phyloP scores from a whole-genome alignment of 495 filamentous ascomycete genomes.

The Schizothecium vesticola region DNA sequence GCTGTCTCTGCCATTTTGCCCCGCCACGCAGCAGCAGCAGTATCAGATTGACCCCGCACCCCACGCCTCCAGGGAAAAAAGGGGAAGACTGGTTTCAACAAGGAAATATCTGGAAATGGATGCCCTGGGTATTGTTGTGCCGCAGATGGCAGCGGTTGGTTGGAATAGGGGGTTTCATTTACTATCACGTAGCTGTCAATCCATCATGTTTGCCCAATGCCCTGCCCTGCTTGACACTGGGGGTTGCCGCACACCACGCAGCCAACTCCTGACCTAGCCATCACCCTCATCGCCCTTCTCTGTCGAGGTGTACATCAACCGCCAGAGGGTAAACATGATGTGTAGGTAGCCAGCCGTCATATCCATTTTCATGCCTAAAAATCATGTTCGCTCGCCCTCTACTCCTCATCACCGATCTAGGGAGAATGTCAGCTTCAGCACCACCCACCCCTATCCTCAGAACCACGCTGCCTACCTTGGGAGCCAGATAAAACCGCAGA shows the following conservation, averaged over 20 bases:
- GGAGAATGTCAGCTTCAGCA: neutral
- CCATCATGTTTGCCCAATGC: constrained; percentile 8
- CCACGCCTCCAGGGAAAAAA: neutral
- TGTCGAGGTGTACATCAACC: constrained; percentile 1
- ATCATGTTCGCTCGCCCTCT: constrained; percentile 27
- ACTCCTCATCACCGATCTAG: constrained; percentile 91
- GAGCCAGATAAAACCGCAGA: constrained; percentile 93
- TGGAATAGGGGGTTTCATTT: constrained; percentile 16
- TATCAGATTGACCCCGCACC: neutral
- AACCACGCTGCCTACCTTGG: constrained; percentile 63
- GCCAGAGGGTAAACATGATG: neutral
- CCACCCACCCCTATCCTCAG: neutral
- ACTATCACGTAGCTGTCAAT: constrained; percentile 4
- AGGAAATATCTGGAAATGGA: neutral
- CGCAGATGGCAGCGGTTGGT: neutral
- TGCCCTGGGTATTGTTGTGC: neutral
- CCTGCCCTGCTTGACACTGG: neutral
- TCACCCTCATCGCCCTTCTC: neutral
- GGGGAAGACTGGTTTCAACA: neutral
- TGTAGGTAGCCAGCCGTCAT: constrained; percentile 6
- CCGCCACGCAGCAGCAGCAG: neutral
- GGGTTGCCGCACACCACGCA: neutral
- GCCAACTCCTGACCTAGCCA: neutral
- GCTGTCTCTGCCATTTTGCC: neutral
- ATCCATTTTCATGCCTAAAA: constrained; percentile 19